phyloP scores from a whole-genome alignment of 306 rosid genomes.

The Trifolium pratense region DNA sequence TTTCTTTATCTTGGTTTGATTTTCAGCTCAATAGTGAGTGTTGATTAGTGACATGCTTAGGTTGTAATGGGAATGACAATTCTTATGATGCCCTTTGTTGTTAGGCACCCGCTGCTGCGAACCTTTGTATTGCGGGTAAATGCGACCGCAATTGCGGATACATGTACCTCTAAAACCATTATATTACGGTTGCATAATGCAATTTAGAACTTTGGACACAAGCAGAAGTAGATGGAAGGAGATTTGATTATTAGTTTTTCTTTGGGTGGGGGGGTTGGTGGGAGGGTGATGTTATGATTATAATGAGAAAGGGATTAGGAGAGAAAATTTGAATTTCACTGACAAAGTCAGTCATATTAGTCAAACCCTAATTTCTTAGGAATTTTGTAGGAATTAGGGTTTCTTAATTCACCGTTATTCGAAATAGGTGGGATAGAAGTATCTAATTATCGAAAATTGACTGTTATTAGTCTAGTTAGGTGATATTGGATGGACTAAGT shows the following conservation, averaged over 20 bases:
- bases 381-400: too few relatives aligned
- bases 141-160: neutral
- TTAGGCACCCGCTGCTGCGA: neutral
- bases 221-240: neutral
- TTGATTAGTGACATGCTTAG: neutral
- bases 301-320: too few relatives aligned
- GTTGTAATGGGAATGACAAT: neutral
- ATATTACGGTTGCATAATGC: neutral
- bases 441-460: too few relatives aligned
- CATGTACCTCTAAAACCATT: neutral
- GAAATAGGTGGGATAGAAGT: too few relatives aligned
- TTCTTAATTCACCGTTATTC: too few relatives aligned
- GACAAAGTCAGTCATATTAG: too few relatives aligned
- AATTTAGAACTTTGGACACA: neutral
- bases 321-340: too few relatives aligned
- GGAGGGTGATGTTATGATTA: too few relatives aligned
- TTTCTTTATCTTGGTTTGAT: neutral
- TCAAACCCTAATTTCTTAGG: too few relatives aligned
- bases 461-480: too few relatives aligned
- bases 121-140: neutral
- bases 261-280: too few relatives aligned
- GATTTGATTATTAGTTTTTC: neutral
- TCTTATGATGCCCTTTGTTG: neutral
- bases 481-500: too few relatives aligned
- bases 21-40: slow-evolving; percentile 5